phyloP scores from a whole-genome alignment of 257 asterid species.

The Scutellaria baicalensis region DNA sequence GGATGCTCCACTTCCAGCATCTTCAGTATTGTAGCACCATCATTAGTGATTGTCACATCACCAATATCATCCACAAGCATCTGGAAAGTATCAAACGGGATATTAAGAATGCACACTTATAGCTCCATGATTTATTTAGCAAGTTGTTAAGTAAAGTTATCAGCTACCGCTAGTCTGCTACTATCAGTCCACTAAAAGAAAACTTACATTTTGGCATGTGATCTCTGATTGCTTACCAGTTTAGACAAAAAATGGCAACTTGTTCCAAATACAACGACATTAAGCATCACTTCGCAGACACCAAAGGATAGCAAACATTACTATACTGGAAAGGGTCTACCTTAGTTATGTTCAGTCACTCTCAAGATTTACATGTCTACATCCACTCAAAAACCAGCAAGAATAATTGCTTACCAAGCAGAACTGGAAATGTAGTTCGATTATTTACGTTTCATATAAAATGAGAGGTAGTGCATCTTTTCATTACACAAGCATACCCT shows the following conservation, averaged over 20 bases:
- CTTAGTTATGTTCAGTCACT: background rate
- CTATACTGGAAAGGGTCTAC: background rate
- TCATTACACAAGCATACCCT: background rate
- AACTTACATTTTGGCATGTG: background rate
- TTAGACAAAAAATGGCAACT: background rate
- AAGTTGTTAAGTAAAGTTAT: background rate
- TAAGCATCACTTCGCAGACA: background rate
- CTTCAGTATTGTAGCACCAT: constrained; percentile 94
- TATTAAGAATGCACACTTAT: background rate
- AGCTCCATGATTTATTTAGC: background rate
- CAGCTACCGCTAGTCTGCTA: background rate
- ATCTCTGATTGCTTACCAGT: background rate
- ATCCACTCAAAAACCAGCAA: background rate
- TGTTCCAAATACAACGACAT: background rate
- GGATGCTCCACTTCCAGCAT: constrained; percentile 99
- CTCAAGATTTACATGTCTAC: background rate
- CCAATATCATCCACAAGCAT: constrained; percentile 99
- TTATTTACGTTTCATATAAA: background rate
- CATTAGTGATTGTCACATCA: constrained; percentile 96
- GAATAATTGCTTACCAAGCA: background rate
- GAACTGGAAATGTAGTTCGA: background rate
- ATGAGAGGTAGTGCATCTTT: background rate
- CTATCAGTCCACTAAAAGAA: background rate
- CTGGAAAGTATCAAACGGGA: constrained; percentile 29
- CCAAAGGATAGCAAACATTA: background rate